Conservation (phyloP, 208 protist genomes). For the Trypanosoma platydactyli region DNA sequence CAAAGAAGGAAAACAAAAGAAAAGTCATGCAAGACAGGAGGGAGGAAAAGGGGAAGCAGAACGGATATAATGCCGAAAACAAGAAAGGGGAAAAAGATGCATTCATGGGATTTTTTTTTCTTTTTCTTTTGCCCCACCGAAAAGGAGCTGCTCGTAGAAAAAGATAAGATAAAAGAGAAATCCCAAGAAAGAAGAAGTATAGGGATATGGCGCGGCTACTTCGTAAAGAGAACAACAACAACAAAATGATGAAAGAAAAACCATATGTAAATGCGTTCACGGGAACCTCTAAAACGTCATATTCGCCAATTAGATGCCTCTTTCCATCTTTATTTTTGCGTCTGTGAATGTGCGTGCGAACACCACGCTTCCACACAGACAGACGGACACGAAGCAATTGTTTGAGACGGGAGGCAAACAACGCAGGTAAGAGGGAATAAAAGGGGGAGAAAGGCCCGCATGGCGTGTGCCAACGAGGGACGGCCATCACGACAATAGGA, state of each 20-base stretch:
- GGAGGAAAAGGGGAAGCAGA: no score
- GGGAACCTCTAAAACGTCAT: not conserved
- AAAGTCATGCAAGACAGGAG: not conserved
- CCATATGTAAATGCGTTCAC: not conserved
- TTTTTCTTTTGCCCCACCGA: slow-evolving; percentile 5
- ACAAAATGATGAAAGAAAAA: not conserved
- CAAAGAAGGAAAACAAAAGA: not conserved
- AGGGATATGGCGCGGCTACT: no score
- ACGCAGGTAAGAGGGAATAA: no score
- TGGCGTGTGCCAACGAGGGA: no score
- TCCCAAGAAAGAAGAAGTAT: not conserved
- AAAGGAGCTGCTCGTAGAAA: not conserved
- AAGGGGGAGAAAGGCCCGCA: no score
- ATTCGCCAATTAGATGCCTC: not conserved
- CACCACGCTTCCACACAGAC: no score
- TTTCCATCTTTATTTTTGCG: slow-evolving; percentile 1
- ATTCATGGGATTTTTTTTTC: not conserved
- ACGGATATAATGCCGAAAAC: not conserved
- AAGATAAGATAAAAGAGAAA: not conserved
- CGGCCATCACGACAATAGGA: no score
- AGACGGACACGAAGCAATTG: no score
- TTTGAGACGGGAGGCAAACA: no score
- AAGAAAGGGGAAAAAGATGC: slow-evolving; percentile 3
- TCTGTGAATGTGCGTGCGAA: no score
- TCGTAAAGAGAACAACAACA: not conserved